Conservation (phyloP, 2,329 filamentous ascomycete species). For the Diplodia seriata region DNA sequence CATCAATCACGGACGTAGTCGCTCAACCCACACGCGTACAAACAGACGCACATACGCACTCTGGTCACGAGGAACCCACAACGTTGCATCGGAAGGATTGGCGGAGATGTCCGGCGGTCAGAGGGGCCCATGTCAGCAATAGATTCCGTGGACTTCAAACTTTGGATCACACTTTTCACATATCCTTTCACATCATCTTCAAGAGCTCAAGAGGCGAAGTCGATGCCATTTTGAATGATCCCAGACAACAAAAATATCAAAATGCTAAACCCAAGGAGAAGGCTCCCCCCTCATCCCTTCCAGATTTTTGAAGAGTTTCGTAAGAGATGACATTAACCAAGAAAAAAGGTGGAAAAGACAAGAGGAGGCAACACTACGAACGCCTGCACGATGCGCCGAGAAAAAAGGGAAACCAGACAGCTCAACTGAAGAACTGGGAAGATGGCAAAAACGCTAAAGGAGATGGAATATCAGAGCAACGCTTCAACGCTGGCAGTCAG, state of each 20-base stretch:
- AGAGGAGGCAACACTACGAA: conserved; percentile 8
- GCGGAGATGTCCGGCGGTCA: background rate
- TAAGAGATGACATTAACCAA: conserved; percentile 6
- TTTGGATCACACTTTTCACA: background rate
- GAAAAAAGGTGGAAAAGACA: background rate
- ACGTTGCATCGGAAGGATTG: background rate
- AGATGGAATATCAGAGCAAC: background rate
- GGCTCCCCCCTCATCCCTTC: conserved; percentile 3
- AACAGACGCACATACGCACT: background rate
- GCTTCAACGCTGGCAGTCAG: conserved; percentile 9
- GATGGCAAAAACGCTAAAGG: background rate
- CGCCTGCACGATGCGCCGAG: background rate
- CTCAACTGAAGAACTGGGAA: background rate
- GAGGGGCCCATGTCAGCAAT: background rate
- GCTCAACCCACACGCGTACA: background rate
- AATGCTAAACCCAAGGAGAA: background rate
- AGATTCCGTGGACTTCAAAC: background rate
- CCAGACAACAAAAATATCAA: background rate
- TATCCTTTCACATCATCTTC: background rate
- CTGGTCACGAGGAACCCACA: background rate
- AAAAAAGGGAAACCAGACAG: conserved; percentile 3
- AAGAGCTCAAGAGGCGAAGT: background rate
- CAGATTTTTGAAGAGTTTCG: conserved; percentile 17
- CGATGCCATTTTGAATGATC: conserved; percentile 6
- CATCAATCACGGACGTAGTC: background rate